Evolutionary conservation across 257 asterid species (phyloP).

Genomic region (Solanum virginianum): DNA sequence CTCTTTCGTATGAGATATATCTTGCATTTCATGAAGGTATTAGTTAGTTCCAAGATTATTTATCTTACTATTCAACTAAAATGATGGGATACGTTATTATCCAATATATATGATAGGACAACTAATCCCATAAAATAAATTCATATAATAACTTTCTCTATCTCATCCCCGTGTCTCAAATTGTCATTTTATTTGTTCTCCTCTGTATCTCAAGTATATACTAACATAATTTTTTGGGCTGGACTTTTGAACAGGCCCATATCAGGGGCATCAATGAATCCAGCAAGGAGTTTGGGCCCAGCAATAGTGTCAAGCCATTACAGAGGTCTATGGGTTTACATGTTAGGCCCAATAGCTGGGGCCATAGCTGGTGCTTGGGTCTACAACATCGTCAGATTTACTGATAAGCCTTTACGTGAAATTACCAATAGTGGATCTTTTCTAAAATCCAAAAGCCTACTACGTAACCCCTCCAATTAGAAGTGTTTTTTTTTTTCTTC

Average conservation of each 20-base stretch:
- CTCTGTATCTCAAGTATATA: too few relatives aligned
- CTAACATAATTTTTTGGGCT: not conserved
- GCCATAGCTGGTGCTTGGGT: slow-evolving; percentile 30
- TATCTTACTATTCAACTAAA: too few relatives aligned
- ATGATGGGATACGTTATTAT: too few relatives aligned
- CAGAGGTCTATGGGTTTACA: slow-evolving; percentile 21
- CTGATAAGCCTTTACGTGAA: slow-evolving; percentile 7
- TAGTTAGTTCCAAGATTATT: not conserved
- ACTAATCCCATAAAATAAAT: too few relatives aligned
- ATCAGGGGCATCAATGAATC: slow-evolving; percentile 38
- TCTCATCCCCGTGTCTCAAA: not conserved
- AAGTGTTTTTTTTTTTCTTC: not conserved
- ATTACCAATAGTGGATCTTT: slow-evolving; percentile 4
- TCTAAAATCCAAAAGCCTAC: not conserved
- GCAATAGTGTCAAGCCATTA: slow-evolving; percentile 20
- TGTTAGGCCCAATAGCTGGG: slow-evolving; percentile 26
- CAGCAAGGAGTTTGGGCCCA: slow-evolving; percentile 45
- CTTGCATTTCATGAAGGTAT: not conserved
- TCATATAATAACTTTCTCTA: too few relatives aligned
- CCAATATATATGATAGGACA: too few relatives aligned
- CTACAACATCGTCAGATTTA: slow-evolving; percentile 8
- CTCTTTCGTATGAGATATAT: not conserved
- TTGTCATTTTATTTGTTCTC: not conserved
- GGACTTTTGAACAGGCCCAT: slow-evolving; percentile 10
- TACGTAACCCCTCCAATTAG: not conserved